phyloP scores from a whole-genome alignment of 768 basidiomycete species.

The Lactifluus volemus region DNA sequence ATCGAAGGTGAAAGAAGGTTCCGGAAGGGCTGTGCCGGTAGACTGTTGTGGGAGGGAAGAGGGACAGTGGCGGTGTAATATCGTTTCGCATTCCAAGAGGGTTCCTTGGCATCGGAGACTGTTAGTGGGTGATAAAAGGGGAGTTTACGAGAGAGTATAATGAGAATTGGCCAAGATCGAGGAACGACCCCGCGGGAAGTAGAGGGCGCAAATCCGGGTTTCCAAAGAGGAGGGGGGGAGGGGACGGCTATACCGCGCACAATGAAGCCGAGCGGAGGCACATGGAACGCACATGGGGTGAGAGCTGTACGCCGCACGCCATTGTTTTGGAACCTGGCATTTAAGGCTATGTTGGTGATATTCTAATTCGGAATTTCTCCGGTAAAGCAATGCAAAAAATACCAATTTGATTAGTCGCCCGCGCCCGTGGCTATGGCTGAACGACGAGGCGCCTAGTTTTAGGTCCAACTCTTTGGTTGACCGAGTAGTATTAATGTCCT shows the following conservation, averaged over 20 bases:
- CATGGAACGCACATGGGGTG: constrained; percentile 4
- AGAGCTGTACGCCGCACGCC: neutral
- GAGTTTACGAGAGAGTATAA: neutral
- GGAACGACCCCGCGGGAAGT: neutral
- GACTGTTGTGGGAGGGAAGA: too few species aligned
- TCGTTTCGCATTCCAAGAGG: neutral
- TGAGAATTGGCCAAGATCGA: neutral
- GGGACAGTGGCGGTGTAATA: neutral
- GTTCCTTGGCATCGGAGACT: neutral
- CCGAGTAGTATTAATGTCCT: neutral
- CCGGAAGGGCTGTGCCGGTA: neutral
- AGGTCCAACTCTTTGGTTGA: neutral
- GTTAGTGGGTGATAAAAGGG: neutral
- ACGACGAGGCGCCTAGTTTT: neutral
- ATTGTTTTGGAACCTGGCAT: neutral
- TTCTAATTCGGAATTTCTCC: neutral
- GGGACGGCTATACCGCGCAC: neutral
- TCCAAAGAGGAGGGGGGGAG: neutral
- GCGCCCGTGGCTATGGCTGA: neutral
- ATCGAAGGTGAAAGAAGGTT: neutral
- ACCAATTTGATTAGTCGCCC: neutral
- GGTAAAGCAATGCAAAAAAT: neutral
- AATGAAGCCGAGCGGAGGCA: neutral
- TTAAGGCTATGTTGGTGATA: neutral
- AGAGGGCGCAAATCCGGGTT: neutral